Evolutionary conservation across 208 protist genomes (phyloP).

Genomic region (Acanthamoeba healyi): DNA sequence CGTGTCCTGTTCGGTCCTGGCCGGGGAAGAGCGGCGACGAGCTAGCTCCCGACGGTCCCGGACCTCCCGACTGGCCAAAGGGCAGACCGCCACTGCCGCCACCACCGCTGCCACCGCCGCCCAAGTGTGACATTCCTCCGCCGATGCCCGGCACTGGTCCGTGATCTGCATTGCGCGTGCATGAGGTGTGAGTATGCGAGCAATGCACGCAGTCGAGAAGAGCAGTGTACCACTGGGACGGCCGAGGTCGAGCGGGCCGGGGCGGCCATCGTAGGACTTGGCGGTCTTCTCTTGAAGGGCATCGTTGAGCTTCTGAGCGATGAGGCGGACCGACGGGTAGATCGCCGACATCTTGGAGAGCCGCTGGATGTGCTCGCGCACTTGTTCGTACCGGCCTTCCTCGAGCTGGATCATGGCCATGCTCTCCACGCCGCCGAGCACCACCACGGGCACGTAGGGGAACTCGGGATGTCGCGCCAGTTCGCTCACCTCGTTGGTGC

Average conservation of each 20-base stretch:
- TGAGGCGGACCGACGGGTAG: conserved; percentile 64
- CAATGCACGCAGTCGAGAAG: not conserved
- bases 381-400: conserved; percentile 37
- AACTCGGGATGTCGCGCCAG: conserved; percentile 37
- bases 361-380: conserved; percentile 60
- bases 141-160: not conserved
- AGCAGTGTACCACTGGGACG: not conserved
- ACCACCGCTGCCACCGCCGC: too few relatives aligned
- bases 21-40: conserved; percentile 2
- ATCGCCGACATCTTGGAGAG: conserved; percentile 47
- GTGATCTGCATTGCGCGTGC: not conserved
- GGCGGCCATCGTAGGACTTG: not conserved
- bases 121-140: not conserved
- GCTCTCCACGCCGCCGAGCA: conserved; percentile 48
- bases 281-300: conserved; percentile 49
- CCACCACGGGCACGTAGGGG: conserved; percentile 32
- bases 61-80: not conserved
- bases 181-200: not conserved
- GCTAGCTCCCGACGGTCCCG: not conserved
- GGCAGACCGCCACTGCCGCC: too few relatives aligned
- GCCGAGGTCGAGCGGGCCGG: not conserved
- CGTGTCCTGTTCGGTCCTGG: not conserved
- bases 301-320: conserved; percentile 51
- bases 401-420: conserved; percentile 73
- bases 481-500: conserved; percentile 70